Evolutionary conservation across 2,329 filamentous ascomycete species (phyloP).

Genomic region (Fusarium sororula): DNA sequence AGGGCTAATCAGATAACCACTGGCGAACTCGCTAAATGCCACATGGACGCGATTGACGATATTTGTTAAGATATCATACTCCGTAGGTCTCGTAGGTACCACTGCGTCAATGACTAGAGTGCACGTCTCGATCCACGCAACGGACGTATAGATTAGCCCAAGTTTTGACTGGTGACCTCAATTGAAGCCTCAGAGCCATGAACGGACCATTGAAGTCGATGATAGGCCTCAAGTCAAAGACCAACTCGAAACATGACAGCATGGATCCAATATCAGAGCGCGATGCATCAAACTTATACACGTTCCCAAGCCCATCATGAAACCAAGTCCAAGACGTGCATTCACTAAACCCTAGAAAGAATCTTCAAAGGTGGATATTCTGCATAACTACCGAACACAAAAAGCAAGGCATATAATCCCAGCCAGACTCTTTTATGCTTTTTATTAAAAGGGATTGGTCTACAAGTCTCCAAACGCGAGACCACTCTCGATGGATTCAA

Average conservation of each 20-base stretch:
- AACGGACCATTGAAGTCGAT: not conserved
- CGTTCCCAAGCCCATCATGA: not conserved
- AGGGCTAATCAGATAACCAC: not conserved
- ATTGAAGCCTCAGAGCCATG: too few relatives aligned
- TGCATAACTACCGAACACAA: not conserved
- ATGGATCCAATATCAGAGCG: not conserved
- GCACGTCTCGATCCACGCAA: not conserved
- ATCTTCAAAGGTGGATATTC: not conserved
- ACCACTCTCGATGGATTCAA: not conserved
- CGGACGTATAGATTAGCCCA: not conserved
- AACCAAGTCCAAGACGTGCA: not conserved
- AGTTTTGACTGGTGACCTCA: not conserved
- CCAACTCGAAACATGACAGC: not conserved
- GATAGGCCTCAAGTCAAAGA: accelerated
- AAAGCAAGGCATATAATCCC: not conserved
- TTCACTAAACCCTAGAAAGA: not conserved
- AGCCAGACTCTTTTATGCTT: conserved; percentile 7
- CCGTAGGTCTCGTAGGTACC: not conserved
- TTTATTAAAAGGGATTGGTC: conserved; percentile 21
- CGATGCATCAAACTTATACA: not conserved
- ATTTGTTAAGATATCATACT: not conserved
- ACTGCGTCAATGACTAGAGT: not conserved
- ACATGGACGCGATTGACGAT: conserved; percentile 2
- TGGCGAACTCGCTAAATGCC: not conserved
- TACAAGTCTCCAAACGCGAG: conserved; percentile 24